Conservation (phyloP, 345 rosid genomes). For the Hibiscus syriacus region DNA sequence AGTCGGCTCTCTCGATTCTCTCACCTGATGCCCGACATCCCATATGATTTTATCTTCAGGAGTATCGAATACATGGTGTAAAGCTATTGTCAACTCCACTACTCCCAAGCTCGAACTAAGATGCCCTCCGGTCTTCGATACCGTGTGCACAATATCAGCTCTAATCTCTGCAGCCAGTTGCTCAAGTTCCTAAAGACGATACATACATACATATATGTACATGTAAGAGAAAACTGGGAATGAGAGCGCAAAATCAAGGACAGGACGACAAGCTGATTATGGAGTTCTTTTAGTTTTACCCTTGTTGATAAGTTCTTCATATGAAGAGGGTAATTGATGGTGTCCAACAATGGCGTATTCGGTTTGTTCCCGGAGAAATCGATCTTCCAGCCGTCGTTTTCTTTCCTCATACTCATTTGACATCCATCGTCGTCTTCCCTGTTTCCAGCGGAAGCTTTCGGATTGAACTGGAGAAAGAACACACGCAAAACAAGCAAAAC, state of each 20-base stretch:
- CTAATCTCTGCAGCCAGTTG: constrained; percentile 58
- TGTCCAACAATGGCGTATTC: constrained; percentile 60
- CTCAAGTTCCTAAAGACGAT: constrained; percentile 46
- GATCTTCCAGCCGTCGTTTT: constrained; percentile 33
- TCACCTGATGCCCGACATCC: constrained; percentile 10
- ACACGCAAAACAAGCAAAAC: constrained; percentile 6
- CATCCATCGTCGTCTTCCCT: constrained; percentile 31
- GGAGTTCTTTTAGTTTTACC: constrained; percentile 25
- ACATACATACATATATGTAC: neutral
- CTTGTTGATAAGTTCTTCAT: constrained; percentile 58
- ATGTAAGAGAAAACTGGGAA: neutral
- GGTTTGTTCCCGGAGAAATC: constrained; percentile 48
- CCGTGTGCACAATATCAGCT: constrained; percentile 41
- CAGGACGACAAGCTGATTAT: too few species aligned
- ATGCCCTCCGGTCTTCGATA: neutral
- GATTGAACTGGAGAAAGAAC: constrained; percentile 23
- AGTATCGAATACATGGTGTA: neutral
- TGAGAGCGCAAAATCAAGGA: too few species aligned
- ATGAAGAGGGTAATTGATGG: constrained; percentile 61
- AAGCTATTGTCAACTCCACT: neutral
- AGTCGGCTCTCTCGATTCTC: constrained; percentile 1
- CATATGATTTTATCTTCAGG: neutral
- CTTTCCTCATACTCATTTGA: constrained; percentile 23
- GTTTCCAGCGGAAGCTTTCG: constrained; percentile 28
- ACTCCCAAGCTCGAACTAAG: neutral